These are phyloP conservation scores for Tolypocladium endophyticum DNA, from an alignment of 2,329 filamentous ascomycete genomes.

Conservation along the genomic window DNA sequence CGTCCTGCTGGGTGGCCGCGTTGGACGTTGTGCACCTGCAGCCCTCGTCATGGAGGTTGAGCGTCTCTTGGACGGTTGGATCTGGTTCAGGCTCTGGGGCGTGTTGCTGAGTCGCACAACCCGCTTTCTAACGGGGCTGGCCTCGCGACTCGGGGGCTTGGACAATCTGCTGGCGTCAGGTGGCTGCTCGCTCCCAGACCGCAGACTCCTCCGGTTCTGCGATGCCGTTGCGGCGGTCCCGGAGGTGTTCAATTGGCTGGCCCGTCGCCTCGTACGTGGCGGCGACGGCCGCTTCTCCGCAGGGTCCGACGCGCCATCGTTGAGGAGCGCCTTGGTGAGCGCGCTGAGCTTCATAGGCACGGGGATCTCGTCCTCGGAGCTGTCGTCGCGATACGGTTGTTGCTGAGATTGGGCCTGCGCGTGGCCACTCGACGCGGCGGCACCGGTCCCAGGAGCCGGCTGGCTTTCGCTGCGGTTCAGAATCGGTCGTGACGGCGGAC, in stretches of 20 bases:
- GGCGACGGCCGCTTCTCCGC: conserved; percentile 30
- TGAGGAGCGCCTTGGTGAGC: conserved; percentile 75
- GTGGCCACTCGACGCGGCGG: conserved; percentile 19
- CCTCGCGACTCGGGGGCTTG: conserved; percentile 32
- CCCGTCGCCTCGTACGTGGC: conserved; percentile 36
- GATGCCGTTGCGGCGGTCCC: conserved; percentile 22
- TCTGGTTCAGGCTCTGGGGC: conserved; percentile 31
- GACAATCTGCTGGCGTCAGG: conserved; percentile 23
- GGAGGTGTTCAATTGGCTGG: conserved; percentile 35
- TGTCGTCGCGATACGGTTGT: conserved; percentile 55
- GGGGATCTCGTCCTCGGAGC: conserved; percentile 88
- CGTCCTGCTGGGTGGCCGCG: conserved; percentile 24
- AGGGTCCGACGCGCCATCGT: conserved; percentile 45
- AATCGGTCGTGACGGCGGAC: conserved; percentile 34
- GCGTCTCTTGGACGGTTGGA: conserved; percentile 30
- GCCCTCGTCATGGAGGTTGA: conserved; percentile 39
- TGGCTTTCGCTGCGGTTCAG: conserved; percentile 36
- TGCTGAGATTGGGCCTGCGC: conserved; percentile 13
- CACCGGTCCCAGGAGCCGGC: conserved; percentile 17
- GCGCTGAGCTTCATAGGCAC: conserved; percentile 91
- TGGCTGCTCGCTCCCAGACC: conserved; percentile 36
- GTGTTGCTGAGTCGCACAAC: conserved; percentile 47
- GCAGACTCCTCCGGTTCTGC: conserved; percentile 34
- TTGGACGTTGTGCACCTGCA: conserved; percentile 12
- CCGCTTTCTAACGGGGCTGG: conserved; percentile 44